A percentile compares a stretch with the other conserved stretches of the same genome.
These are phyloP conservation scores for Phytopythium mirpurense DNA, from an alignment of 352 stramenopile genomes.

Conservation along the genomic window DNA sequence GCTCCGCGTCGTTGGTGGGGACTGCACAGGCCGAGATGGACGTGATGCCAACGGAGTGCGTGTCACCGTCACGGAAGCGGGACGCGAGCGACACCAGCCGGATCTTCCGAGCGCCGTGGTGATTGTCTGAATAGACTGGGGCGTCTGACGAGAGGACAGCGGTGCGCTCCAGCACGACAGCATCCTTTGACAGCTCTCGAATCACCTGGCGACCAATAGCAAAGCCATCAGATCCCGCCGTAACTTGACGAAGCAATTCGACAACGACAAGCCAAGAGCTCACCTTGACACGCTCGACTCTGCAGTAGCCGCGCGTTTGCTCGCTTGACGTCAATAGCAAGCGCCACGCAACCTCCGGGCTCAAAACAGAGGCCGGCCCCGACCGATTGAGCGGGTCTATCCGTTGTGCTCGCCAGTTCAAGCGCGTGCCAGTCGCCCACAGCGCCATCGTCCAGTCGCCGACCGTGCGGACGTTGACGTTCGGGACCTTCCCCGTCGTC, in stretches of 20 bases:
- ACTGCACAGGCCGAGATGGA: not conserved
- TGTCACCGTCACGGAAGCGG: not conserved
- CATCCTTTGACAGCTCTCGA: not conserved
- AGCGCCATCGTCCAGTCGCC: not conserved
- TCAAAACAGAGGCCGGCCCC: not conserved
- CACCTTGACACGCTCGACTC: not conserved
- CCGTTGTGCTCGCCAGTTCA: not conserved
- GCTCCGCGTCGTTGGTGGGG: no score
- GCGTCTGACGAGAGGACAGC: not conserved
- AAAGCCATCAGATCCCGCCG: no score
- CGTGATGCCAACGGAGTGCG: not conserved
- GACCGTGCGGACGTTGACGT: not conserved
- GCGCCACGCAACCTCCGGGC: not conserved
- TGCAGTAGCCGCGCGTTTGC: not conserved
- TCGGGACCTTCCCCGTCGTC: not conserved
- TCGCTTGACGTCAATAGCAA: not conserved
- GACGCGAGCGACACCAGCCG: conserved; percentile 1
- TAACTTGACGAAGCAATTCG: no score
- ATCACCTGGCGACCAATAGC: no score
- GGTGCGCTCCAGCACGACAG: not conserved
- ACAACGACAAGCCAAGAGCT: not conserved
- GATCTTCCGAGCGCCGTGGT: not conserved
- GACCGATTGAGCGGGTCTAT: not conserved
- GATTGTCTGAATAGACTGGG: not conserved
- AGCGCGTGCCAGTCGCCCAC: not conserved